Conservation (phyloP, 495 filamentous ascomycete species). For the Bacidia rubella region DNA sequence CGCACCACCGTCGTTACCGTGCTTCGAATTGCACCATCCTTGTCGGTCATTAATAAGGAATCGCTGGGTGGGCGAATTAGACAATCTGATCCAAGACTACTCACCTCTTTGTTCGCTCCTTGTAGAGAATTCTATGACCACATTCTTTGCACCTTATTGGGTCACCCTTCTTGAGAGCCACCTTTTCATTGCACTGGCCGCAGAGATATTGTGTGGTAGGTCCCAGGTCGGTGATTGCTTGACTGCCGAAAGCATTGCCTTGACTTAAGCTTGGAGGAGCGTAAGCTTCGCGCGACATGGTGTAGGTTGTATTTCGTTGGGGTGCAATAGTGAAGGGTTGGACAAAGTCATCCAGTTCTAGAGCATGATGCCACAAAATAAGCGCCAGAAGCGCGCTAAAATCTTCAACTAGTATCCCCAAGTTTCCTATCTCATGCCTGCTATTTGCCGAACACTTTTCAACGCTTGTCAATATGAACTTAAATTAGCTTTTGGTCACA, state of each 20-base stretch:
- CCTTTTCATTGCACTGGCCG: conserved; percentile 79
- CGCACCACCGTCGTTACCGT: conserved; percentile 34
- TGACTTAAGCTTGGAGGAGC: conserved; percentile 34
- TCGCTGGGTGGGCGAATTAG: no score
- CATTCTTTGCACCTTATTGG: conserved; percentile 92
- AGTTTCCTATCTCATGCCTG: no score
- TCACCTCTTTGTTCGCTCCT: conserved; percentile 94
- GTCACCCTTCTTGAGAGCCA: conserved; percentile 68
- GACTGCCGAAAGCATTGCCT: conserved; percentile 7
- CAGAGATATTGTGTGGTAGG: conserved; percentile 54
- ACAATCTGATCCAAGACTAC: no score
- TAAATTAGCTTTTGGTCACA: no score
- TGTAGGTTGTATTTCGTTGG: not conserved
- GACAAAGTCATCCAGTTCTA: no score
- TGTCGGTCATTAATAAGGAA: not conserved
- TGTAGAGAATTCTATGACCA: conserved; percentile 90
- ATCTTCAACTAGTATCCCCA: no score
- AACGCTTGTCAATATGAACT: no score
- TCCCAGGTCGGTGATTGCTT: conserved; percentile 10
- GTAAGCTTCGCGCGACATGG: conserved; percentile 50
- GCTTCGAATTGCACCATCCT: conserved; percentile 98
- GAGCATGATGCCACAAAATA: no score
- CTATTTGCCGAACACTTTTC: no score
- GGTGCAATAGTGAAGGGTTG: not conserved
- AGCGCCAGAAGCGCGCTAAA: no score